These are phyloP conservation scores for Aspergillus tamarii DNA, from an alignment of 2,329 filamentous ascomycete genomes.

Conservation along the genomic window DNA sequence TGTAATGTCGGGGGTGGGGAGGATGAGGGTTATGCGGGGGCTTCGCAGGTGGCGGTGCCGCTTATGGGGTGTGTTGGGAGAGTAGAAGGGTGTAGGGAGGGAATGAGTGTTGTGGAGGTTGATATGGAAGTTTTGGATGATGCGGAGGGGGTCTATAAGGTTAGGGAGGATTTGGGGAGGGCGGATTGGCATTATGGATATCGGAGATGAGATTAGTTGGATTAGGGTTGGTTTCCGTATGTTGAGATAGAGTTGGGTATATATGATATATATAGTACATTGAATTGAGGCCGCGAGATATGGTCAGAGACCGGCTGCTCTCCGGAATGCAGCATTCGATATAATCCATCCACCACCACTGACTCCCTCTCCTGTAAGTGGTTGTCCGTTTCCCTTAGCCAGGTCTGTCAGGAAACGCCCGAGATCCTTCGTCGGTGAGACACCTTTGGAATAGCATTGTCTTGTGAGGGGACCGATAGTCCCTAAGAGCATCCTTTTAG, in stretches of 20 bases:
- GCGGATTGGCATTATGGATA: slow-evolving; percentile 9
- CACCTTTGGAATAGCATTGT: slow-evolving; percentile 10
- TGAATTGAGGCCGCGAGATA: neutral
- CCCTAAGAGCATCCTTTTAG: slow-evolving; percentile 26
- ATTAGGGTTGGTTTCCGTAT: too few species aligned
- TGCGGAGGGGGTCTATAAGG: slow-evolving; percentile 44
- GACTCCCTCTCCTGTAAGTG: slow-evolving; percentile 10
- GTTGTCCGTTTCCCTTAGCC: slow-evolving; percentile 34
- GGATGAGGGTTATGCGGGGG: slow-evolving; percentile 50
- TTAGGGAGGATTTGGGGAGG: slow-evolving; percentile 33
- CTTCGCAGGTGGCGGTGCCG: slow-evolving; percentile 59
- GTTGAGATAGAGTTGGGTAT: neutral
- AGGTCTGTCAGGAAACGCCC: slow-evolving; percentile 53
- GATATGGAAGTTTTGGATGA: slow-evolving; percentile 58
- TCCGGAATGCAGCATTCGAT: slow-evolving; percentile 17
- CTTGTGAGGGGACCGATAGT: slow-evolving; percentile 10
- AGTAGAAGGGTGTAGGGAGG: slow-evolving; percentile 61
- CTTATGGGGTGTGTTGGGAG: slow-evolving; percentile 58
- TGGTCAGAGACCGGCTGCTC: slow-evolving; percentile 9
- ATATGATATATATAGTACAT: neutral
- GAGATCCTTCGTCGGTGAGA: slow-evolving; percentile 53
- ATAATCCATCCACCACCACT: slow-evolving; percentile 17
- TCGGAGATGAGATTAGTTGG: neutral
- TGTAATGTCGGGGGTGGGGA: slow-evolving; percentile 56
- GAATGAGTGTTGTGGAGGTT: slow-evolving; percentile 63